Conservation (phyloP, 148 eudicot genomes). For the Chenopodium quinoa region DNA sequence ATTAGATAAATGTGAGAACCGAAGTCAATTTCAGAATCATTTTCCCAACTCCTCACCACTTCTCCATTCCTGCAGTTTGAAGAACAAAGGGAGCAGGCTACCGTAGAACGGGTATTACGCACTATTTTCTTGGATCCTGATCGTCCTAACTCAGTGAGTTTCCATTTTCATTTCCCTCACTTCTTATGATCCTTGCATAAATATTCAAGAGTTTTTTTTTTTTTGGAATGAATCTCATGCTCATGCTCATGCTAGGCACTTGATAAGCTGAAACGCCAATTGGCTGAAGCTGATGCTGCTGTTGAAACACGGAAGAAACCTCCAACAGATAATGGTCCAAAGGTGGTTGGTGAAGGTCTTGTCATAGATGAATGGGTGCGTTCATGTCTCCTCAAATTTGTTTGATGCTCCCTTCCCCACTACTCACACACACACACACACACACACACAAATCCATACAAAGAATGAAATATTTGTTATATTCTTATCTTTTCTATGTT, state of each 20-base stretch:
- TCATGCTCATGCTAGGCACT: conserved; percentile 38
- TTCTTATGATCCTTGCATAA: neutral
- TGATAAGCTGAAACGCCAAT: conserved; percentile 73
- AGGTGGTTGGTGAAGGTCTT: conserved; percentile 75
- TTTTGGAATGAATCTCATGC: neutral
- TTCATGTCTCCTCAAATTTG: neutral
- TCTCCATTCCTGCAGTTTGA: conserved; percentile 41
- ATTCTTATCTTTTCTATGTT: neutral
- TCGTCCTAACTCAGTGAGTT: conserved; percentile 63
- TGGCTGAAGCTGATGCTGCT: conserved; percentile 81
- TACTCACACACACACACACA: neutral
- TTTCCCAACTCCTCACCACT: neutral
- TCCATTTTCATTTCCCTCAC: neutral
- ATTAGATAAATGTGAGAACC: neutral
- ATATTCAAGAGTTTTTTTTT: neutral
- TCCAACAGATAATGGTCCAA: conserved; percentile 55
- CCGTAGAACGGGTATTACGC: conserved; percentile 55
- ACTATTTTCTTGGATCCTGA: conserved; percentile 64
- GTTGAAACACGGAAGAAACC: conserved; percentile 73
- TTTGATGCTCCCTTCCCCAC: neutral
- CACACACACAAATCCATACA: neutral
- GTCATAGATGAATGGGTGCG: conserved; percentile 93
- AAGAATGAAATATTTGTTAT: neutral
- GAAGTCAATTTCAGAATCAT: neutral
- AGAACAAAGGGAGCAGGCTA: conserved; percentile 61